Evolutionary conservation across 495 filamentous ascomycete species (phyloP).

Genomic region (Annulohypoxylon bovei): DNA sequence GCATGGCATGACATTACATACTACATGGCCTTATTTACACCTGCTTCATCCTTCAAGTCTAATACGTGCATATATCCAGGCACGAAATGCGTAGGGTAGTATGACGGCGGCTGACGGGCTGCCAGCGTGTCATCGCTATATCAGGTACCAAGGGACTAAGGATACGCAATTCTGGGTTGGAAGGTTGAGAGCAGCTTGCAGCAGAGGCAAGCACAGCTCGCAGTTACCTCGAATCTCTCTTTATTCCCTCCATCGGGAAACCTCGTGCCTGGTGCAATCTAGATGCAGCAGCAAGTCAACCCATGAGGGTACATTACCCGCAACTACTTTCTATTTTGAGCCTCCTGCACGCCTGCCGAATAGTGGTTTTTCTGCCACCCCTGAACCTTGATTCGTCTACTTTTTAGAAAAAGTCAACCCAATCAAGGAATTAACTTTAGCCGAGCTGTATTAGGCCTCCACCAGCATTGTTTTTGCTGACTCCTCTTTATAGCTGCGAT

Average conservation of each 20-base stretch:
- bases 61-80: slow-evolving; percentile 40
- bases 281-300: slow-evolving; percentile 30
- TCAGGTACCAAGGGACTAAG: slow-evolving; percentile 26
- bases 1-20: background rate
- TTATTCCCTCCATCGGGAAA: slow-evolving; percentile 12
- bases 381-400: slow-evolving; percentile 22
- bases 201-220: background rate
- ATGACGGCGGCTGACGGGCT: slow-evolving; percentile 36
- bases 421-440: slow-evolving; percentile 34
- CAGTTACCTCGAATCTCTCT: slow-evolving; percentile 9
- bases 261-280: slow-evolving; percentile 33
- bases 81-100: slow-evolving; percentile 32
- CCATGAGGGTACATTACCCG: slow-evolving; percentile 29
- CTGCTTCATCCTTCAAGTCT: slow-evolving; percentile 14
- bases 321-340: slow-evolving; percentile 43
- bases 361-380: background rate
- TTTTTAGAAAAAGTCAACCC: slow-evolving; percentile 22
- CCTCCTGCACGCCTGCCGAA: slow-evolving; percentile 31
- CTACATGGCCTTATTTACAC: slow-evolving; percentile 1
- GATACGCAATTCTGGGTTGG: slow-evolving; percentile 24
- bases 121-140: slow-evolving; percentile 23
- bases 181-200: background rate
- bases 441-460: slow-evolving; percentile 33
- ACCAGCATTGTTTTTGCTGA: slow-evolving; percentile 6
- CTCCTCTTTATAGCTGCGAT: slow-evolving; percentile 8